Evolutionary conservation across 108 stramenopile genomes (phyloP).

Genomic region (Discostella stelligeroides): DNA sequence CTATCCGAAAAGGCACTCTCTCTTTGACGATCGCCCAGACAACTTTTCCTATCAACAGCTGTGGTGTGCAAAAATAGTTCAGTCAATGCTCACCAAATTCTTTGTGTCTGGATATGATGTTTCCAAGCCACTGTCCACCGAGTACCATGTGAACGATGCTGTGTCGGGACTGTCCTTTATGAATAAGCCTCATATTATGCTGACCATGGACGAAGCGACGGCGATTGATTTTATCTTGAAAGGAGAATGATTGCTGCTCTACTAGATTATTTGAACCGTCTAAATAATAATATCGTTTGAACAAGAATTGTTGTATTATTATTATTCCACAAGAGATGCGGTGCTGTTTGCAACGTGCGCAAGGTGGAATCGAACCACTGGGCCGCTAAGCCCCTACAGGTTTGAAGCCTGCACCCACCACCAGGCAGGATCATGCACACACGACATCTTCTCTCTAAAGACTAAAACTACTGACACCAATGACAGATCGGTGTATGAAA

Average conservation of each 20-base stretch:
- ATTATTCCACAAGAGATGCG: too few relatives aligned
- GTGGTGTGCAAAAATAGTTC: constrained; percentile 4
- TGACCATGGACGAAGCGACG: constrained; percentile 37
- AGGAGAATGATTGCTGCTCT: constrained; percentile 12
- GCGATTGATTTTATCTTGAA: constrained; percentile 25
- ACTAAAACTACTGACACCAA: not conserved
- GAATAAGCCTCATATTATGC: constrained; percentile 31
- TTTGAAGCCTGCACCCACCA: constrained; percentile 87
- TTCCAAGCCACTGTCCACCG: not conserved
- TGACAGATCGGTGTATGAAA: not conserved
- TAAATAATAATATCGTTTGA: not conserved
- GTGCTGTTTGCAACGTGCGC: too few relatives aligned
- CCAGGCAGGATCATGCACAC: constrained; percentile 88
- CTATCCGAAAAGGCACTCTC: constrained; percentile 50
- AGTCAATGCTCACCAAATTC: not conserved
- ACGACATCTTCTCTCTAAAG: not conserved
- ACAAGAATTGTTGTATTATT: too few relatives aligned
- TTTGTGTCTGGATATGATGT: not conserved
- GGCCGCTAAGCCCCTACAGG: constrained; percentile 81
- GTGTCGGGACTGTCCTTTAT: constrained; percentile 20
- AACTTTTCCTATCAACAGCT: not conserved
- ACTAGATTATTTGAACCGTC: not conserved
- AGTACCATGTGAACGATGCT: constrained; percentile 1
- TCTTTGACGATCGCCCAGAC: constrained; percentile 15
- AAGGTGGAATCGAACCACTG: constrained; percentile 91